Base-by-base conservation (phyloP, 2,329 filamentous ascomycete genomes). In the Fusarium brevicatenulatum region DNA sequence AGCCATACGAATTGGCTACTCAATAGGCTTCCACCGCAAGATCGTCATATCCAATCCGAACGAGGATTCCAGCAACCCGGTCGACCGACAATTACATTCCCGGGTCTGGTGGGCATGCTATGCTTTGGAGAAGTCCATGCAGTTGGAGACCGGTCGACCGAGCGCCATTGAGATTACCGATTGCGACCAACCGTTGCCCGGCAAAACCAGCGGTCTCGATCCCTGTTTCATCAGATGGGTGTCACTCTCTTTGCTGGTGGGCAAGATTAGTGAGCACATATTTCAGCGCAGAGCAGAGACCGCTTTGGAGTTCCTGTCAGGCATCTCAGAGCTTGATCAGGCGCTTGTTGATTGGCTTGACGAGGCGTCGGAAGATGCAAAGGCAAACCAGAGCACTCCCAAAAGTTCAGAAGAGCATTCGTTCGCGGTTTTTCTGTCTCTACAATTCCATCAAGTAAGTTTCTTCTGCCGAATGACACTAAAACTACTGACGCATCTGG, bases 41-140 rank as follows among this genome's bases (percentile, higher is more conserved):
- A 65, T 71, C 21, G 37, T 43, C 13, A 40, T 46, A 9, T 58
- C 68, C 16, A 68, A 68, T 8, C 23, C 32, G 1, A 60, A 40
- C 4, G 36, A 59, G 9, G 49, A 62, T 9, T 63, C 70, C 12
- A 19, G 30, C 9, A 53, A 21, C 32, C 42, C 34, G 6, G 42
- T 63, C 13, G 60, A 75, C 23, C 70, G 68, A 2, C 52, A 67
- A 23, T 15, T 76, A 9, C 71, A 72, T 43, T 60, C 68, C 1
- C 62, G 68, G 50, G 58, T 76, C 4, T 76, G 73, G 73, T 76
- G 73, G 73, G 47, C 68, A 1, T 76, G 73, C 28, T 76, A 76
- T 13, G 71, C 65, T 2, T 15, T 76, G 19, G 73, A 76, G 36
- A 76, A 76, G 25, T 56, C 72, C 21, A 76, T 76, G 73, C 65